A percentile compares a stretch with the other conserved stretches of the same genome.
These are phyloP conservation scores for Vigna mungo DNA, from an alignment of 306 rosid species.

Conservation along the genomic window DNA sequence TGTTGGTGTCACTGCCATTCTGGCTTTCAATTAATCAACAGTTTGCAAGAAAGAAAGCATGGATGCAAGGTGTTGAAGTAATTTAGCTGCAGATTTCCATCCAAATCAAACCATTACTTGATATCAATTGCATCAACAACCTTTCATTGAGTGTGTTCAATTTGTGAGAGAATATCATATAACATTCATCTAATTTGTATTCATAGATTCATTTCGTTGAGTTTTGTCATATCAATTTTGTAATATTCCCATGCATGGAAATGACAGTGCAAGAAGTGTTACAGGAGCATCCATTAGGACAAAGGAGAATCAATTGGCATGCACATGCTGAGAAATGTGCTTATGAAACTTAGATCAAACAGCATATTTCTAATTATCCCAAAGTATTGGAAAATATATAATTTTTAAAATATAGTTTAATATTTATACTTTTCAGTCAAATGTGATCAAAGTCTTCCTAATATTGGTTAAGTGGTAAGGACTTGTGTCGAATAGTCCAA, in stretches of 20 bases:
- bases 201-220: background rate
- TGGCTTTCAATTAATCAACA: background rate
- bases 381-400: too few species aligned
- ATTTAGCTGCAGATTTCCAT: background rate
- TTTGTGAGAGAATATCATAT: background rate
- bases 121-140: background rate
- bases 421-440: too few species aligned
- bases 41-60: conserved; percentile 3
- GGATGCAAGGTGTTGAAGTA: background rate
- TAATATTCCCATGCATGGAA: conserved; percentile 22
- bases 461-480: too few species aligned
- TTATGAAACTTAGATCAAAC: background rate
- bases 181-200: background rate
- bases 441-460: too few species aligned
- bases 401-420: too few species aligned
- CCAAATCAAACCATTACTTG: background rate
- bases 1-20: background rate
- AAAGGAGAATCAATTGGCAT: background rate
- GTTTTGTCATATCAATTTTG: background rate
- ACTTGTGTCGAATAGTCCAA: too few species aligned
- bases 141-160: background rate
- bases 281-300: background rate
- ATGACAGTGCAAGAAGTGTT: conserved; percentile 2
- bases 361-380: too few species aligned
- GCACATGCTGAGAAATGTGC: background rate